phyloP scores from a whole-genome alignment of 23 red algal genomes.

The Gracilaria vermiculophylla region DNA sequence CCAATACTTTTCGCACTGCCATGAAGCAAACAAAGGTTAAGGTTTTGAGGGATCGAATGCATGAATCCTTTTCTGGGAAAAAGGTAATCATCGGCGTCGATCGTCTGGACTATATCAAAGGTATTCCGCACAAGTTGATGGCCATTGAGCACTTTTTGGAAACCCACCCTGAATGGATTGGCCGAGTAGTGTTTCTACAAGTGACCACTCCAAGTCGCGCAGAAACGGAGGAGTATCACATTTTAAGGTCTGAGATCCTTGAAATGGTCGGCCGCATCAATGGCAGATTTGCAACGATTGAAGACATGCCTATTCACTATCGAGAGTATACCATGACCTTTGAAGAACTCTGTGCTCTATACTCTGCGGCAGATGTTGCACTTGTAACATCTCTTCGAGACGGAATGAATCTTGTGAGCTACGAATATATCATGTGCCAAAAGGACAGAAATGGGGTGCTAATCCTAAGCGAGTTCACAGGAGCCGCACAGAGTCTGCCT shows the following conservation, averaged over 20 bases:
- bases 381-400: constrained; percentile 89
- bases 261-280: constrained; percentile 95
- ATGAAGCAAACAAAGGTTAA: constrained; percentile 75
- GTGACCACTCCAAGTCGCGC: constrained; percentile 74
- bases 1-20: constrained; percentile 71
- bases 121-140: constrained; percentile 85
- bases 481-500: constrained; percentile 90
- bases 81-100: constrained; percentile 90
- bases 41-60: constrained; percentile 52
- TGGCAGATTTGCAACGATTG: constrained; percentile 78
- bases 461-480: constrained; percentile 89
- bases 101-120: constrained; percentile 91
- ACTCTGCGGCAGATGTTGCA: constrained; percentile 85
- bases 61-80: constrained; percentile 71
- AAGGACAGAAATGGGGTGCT: constrained; percentile 81
- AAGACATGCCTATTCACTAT: constrained; percentile 90
- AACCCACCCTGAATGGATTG: constrained; percentile 72
- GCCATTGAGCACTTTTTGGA: constrained; percentile 92
- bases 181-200: constrained; percentile 82
- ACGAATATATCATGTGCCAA: constrained; percentile 96
- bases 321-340: constrained; percentile 77
- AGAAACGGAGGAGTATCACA: constrained; percentile 78
- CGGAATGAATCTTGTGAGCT: constrained; percentile 93
- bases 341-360: constrained; percentile 86
- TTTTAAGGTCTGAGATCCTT: constrained; percentile 62